These are phyloP conservation scores for Pythium myriotylum DNA, from an alignment of 352 stramenopile species.

Conservation along the genomic window DNA sequence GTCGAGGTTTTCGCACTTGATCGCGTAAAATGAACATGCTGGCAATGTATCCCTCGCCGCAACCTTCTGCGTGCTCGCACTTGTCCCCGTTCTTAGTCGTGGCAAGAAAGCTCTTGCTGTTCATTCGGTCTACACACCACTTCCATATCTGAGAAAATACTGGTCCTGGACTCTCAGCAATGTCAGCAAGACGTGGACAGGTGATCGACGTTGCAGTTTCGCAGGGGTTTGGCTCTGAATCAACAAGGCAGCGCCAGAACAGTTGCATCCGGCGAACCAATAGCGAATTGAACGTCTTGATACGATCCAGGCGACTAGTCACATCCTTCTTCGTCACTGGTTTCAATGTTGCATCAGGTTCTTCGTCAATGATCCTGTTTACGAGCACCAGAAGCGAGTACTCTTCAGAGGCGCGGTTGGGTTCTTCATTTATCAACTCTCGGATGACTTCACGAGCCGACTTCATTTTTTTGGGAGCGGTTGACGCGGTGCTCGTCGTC, in stretches of 20 bases:
- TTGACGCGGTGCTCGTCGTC: background rate
- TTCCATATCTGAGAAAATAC: slow-evolving; percentile 83
- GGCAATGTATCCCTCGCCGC: slow-evolving; percentile 82
- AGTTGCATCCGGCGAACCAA: slow-evolving; percentile 88
- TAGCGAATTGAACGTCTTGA: slow-evolving; percentile 52
- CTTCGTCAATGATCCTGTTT: slow-evolving; percentile 54
- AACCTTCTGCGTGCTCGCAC: slow-evolving; percentile 86
- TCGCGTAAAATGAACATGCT: slow-evolving; percentile 90
- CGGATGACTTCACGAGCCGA: slow-evolving; percentile 3
- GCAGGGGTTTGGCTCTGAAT: slow-evolving; percentile 23
- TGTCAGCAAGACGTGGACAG: slow-evolving; percentile 54
- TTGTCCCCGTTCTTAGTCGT: slow-evolving; percentile 73
- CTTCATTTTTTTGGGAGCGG: background rate
- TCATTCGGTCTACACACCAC: slow-evolving; percentile 85
- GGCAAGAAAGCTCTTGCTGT: slow-evolving; percentile 75
- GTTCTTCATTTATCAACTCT: slow-evolving; percentile 6
- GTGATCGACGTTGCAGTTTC: slow-evolving; percentile 26
- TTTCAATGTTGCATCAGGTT: slow-evolving; percentile 66
- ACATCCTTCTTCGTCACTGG: slow-evolving; percentile 45
- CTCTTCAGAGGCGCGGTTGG: slow-evolving; percentile 41
- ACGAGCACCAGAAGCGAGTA: slow-evolving; percentile 57
- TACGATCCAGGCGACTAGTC: slow-evolving; percentile 37
- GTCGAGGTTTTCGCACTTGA: slow-evolving; percentile 45
- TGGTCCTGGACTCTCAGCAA: slow-evolving; percentile 50
- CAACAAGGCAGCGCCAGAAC: slow-evolving; percentile 70